Evolutionary conservation across 805 yeast genomes (phyloP).

Genomic region (Lipomyces sp.): DNA sequence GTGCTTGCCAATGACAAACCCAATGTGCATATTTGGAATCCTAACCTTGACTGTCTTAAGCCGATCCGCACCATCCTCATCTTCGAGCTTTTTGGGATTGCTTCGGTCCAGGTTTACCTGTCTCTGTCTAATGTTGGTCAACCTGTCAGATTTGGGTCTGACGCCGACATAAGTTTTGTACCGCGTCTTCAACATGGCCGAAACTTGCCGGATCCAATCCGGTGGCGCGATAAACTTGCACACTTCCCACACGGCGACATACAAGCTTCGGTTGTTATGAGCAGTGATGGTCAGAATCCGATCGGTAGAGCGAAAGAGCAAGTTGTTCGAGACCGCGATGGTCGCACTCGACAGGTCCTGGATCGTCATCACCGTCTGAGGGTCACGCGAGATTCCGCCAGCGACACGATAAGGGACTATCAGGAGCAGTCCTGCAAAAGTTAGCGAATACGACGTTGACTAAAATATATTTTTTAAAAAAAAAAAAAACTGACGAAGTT

Average conservation of each 20-base stretch:
- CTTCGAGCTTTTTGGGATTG: not conserved
- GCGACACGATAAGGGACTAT: not conserved
- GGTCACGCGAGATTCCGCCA: not conserved
- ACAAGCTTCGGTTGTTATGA: conserved; percentile 1
- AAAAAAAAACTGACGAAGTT: not conserved
- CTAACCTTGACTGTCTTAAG: not conserved
- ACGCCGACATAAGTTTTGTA: not conserved
- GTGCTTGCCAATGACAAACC: not conserved
- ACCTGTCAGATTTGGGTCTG: not conserved
- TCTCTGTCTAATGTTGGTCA: not conserved
- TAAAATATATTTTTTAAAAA: too few species aligned
- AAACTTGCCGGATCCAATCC: not conserved
- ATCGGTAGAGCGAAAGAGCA: not conserved
- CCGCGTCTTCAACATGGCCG: not conserved
- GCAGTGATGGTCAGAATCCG: not conserved
- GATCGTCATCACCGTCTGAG: not conserved
- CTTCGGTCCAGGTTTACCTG: not conserved
- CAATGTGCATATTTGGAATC: not conserved
- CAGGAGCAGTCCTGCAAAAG: not conserved
- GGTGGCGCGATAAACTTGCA: not conserved
- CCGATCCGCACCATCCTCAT: not conserved
- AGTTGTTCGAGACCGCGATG: not conserved
- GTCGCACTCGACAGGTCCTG: not conserved
- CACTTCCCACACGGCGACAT: not conserved
- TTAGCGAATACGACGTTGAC: not conserved